Percentiles rank a stretch among this genome's conserved stretches.
Evolutionary conservation across 2,329 filamentous ascomycete genomes (phyloP).

Genomic region (Apiospora malaysiana): DNA sequence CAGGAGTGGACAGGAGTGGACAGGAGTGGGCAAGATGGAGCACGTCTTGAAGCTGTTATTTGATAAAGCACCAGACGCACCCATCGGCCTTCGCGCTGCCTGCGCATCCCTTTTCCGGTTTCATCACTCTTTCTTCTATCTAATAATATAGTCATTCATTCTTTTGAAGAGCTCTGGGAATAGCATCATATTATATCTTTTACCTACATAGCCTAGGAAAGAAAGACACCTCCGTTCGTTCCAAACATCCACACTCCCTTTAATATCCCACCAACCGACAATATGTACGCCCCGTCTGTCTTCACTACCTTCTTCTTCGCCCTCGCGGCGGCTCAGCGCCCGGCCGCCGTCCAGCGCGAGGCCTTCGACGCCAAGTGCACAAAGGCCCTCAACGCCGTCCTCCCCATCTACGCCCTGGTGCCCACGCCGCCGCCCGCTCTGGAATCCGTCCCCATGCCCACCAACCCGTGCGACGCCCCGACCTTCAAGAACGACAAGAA

Average conservation of each 20-base stretch:
- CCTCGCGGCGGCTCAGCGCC: background rate
- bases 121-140: background rate
- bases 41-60: background rate
- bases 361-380: conserved; percentile 29
- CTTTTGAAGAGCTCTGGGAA: conserved; percentile 4
- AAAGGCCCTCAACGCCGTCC: conserved; percentile 26
- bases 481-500: conserved; percentile 25
- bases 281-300: background rate
- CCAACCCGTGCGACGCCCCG: conserved; percentile 33
- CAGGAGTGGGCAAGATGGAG: background rate
- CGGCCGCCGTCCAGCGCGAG: conserved; percentile 28
- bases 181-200: background rate
- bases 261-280: background rate
- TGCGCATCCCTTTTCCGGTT: background rate
- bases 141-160: background rate
- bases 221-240: background rate
- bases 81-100: background rate
- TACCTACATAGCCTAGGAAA: no score
- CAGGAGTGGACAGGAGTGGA: no score
- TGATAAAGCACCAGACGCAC: background rate
- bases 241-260: background rate
- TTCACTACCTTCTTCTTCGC: background rate
- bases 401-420: conserved; percentile 29
- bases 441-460: conserved; percentile 22
- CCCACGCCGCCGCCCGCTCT: conserved; percentile 32